Evolutionary conservation across 352 stramenopile genomes (phyloP).

Genomic region (Phytophthora pini): DNA sequence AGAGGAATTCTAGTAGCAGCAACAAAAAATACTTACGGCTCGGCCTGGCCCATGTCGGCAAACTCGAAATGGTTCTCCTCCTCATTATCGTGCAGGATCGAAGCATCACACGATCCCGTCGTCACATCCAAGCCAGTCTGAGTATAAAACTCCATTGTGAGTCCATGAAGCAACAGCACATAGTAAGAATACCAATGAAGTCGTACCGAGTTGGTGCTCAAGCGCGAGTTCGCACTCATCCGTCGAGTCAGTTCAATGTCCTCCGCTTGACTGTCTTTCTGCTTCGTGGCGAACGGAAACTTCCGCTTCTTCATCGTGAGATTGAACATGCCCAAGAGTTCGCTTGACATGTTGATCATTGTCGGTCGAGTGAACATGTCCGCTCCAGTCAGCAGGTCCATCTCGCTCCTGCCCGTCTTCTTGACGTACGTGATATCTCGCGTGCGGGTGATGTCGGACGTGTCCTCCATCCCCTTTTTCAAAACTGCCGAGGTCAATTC

Average conservation of each 20-base stretch:
- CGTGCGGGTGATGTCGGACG: constrained; percentile 73
- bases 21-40: constrained; percentile 23
- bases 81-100: constrained; percentile 46
- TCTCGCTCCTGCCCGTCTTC: constrained; percentile 23
- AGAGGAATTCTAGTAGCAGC: not conserved
- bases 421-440: constrained; percentile 53
- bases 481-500: constrained; percentile 78
- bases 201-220: constrained; percentile 65
- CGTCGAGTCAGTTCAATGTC: constrained; percentile 76
- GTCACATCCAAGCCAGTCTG: constrained; percentile 40
- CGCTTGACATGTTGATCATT: constrained; percentile 61
- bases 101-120: constrained; percentile 38
- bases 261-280: constrained; percentile 38
- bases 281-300: constrained; percentile 62
- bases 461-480: constrained; percentile 82
- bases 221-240: constrained; percentile 62
- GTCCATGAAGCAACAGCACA: not conserved
- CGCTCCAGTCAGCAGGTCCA: constrained; percentile 23
- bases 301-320: constrained; percentile 89
- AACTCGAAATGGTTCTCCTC: constrained; percentile 54
- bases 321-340: constrained; percentile 79
- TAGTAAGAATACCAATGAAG: constrained; percentile 1
- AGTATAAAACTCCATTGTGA: constrained; percentile 10
- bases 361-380: constrained; percentile 74
- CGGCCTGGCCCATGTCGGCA: constrained; percentile 34